These are phyloP conservation scores for Hepatocystis sp. DNA, from an alignment of 169 alveolate genomes.

Conservation along the genomic window DNA sequence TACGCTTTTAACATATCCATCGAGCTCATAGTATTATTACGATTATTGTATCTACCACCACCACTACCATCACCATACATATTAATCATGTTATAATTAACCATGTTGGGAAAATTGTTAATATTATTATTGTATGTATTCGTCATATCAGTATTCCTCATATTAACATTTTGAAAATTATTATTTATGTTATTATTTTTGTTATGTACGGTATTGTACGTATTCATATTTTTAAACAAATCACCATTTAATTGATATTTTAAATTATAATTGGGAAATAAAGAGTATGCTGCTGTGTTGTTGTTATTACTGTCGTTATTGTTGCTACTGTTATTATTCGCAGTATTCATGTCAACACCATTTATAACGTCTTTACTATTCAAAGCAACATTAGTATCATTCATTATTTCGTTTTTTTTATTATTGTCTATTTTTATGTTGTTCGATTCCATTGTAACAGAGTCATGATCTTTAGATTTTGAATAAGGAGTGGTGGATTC, in stretches of 20 bases:
- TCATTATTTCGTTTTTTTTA: too few species aligned
- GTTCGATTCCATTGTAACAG: too few species aligned
- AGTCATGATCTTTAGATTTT: too few species aligned
- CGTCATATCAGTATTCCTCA: slow-evolving; percentile 1
- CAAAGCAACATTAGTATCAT: too few species aligned
- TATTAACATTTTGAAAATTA: slow-evolving; percentile 16
- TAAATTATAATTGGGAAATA: slow-evolving; percentile 56
- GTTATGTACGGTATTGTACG: not conserved
- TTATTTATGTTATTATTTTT: not conserved
- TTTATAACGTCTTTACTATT: too few species aligned
- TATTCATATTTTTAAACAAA: slow-evolving; percentile 23
- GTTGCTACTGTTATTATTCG: slow-evolving; percentile 2
- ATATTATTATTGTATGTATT: slow-evolving; percentile 7
- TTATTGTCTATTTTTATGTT: too few species aligned
- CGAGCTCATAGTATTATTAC: not conserved
- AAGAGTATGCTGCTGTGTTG: not conserved
- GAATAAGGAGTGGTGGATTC: not conserved
- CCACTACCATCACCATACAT: slow-evolving; percentile 12
- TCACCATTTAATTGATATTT: slow-evolving; percentile 52
- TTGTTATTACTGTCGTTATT: not conserved
- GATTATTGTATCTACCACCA: not conserved
- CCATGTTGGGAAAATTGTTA: slow-evolving; percentile 1
- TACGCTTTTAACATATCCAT: slow-evolving; percentile 7
- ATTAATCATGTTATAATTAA: slow-evolving; percentile 22
- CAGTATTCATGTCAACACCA: not conserved